Percentiles rank a stretch among this genome's conserved stretches.
These are phyloP conservation scores for Scenedesmus sp. DNA, from an alignment of 163 green algal species.

Conservation along the genomic window DNA sequence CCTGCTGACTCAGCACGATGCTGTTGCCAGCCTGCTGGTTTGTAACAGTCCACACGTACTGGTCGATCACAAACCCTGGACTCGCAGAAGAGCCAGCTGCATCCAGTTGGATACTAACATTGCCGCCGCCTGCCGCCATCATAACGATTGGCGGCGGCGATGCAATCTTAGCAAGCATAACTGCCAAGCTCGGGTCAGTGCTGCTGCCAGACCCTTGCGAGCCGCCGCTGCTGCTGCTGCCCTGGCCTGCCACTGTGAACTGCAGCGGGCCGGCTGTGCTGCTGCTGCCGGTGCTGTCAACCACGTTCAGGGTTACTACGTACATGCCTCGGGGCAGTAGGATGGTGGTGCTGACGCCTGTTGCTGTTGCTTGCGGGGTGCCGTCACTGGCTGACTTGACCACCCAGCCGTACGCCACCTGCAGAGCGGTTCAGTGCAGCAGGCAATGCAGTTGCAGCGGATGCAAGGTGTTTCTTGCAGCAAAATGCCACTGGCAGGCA, in stretches of 20 bases:
- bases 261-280: neutral
- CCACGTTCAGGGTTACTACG: slow-evolving; percentile 26
- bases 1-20: neutral
- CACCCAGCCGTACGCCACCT: slow-evolving; percentile 46
- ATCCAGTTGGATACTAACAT: slow-evolving; percentile 23
- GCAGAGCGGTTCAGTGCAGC: neutral
- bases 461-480: no score
- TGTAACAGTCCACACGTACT: slow-evolving; percentile 31
- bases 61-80: neutral
- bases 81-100: neutral
- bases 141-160: slow-evolving; percentile 19
- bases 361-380: slow-evolving; percentile 31
- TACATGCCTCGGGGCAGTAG: slow-evolving; percentile 33
- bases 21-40: neutral
- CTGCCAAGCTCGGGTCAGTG: slow-evolving; percentile 2
- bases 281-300: slow-evolving; percentile 33
- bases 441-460: no score
- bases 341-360: slow-evolving; percentile 27
- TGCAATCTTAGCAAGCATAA: slow-evolving; percentile 28
- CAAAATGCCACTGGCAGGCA: no score
- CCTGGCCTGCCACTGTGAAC: slow-evolving; percentile 8
- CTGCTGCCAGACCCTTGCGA: neutral
- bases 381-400: slow-evolving; percentile 32
- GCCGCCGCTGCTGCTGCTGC: neutral
- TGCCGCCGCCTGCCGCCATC: neutral